Percentiles rank a stretch among this genome's conserved stretches.
phyloP scores from a whole-genome alignment of 75 land plant species.

The Larix kaempferi region DNA sequence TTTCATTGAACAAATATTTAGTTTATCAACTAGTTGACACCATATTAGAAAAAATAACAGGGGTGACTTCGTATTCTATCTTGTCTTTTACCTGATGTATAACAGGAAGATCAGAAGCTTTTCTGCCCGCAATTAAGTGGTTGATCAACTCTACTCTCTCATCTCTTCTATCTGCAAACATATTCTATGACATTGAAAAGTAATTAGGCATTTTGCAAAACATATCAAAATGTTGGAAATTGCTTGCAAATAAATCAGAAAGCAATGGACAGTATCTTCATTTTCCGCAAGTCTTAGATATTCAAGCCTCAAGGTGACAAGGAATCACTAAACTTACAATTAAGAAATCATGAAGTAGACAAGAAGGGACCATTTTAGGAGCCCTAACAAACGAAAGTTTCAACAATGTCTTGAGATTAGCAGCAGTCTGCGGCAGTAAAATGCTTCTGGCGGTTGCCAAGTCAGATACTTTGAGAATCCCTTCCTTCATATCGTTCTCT shows the following conservation, averaged over 20 bases:
- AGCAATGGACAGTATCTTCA: neutral
- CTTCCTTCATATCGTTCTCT: slow-evolving; percentile 45
- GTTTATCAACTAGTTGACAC: neutral
- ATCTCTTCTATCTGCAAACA: slow-evolving; percentile 40
- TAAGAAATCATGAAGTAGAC: slow-evolving; percentile 51
- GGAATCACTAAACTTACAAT: slow-evolving; percentile 25
- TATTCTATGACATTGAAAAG: slow-evolving; percentile 18
- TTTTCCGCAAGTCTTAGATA: neutral
- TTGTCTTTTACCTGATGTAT: slow-evolving; percentile 34
- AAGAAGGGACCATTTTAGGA: slow-evolving; percentile 34
- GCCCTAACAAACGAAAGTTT: slow-evolving; percentile 36
- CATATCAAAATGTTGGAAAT: neutral
- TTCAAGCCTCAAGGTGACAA: neutral
- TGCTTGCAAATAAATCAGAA: neutral
- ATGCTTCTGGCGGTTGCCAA: slow-evolving; percentile 44
- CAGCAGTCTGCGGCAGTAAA: slow-evolving; percentile 57
- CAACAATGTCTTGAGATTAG: slow-evolving; percentile 34
- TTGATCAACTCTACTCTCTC: slow-evolving; percentile 40
- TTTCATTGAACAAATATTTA: neutral
- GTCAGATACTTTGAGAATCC: slow-evolving; percentile 56
- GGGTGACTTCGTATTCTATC: neutral
- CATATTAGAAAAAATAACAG: slow-evolving; percentile 3
- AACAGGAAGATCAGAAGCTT: slow-evolving; percentile 44
- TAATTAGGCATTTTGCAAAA: neutral
- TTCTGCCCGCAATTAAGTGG: slow-evolving; percentile 25